These are phyloP conservation scores for Trichopus zeylanicus DNA, from an alignment of 116 monocot genomes.

Conservation along the genomic window DNA sequence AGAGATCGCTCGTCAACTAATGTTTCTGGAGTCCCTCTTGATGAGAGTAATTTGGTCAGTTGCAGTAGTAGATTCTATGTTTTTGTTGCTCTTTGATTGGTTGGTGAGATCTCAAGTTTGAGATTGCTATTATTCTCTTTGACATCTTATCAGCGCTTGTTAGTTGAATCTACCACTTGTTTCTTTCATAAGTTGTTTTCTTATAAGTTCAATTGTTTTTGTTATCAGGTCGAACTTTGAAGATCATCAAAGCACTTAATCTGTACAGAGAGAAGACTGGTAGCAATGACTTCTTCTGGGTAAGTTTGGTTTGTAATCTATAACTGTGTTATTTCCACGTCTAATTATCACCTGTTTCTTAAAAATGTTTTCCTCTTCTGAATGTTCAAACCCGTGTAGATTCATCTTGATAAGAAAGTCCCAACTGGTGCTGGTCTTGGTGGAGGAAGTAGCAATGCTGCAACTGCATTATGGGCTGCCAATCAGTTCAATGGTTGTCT, in stretches of 20 bases:
- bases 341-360: background rate
- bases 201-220: background rate
- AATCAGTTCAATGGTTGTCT: conserved; percentile 80
- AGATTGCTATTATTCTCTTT: background rate
- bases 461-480: conserved; percentile 97
- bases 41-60: conserved; percentile 86
- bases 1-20: conserved; percentile 78
- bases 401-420: conserved; percentile 93
- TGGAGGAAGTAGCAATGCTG: conserved; percentile 97
- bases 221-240: conserved; percentile 14
- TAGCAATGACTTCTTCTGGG: conserved; percentile 87
- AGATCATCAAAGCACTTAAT: conserved; percentile 96
- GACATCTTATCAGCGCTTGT: too few relatives aligned
- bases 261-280: conserved; percentile 92
- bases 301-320: conserved; percentile 16
- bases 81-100: conserved; percentile 1
- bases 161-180: too few relatives aligned
- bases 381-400: conserved; percentile 20
- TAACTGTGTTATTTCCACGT: background rate
- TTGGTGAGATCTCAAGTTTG: background rate
- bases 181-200: background rate
- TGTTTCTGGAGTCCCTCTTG: conserved; percentile 76
- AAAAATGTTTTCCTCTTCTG: background rate
- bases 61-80: background rate
- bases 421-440: conserved; percentile 98